A percentile compares a stretch with the other conserved stretches of the same genome.
Conservation (phyloP, 305 asterid species). For the Petunia hybrid region DNA sequence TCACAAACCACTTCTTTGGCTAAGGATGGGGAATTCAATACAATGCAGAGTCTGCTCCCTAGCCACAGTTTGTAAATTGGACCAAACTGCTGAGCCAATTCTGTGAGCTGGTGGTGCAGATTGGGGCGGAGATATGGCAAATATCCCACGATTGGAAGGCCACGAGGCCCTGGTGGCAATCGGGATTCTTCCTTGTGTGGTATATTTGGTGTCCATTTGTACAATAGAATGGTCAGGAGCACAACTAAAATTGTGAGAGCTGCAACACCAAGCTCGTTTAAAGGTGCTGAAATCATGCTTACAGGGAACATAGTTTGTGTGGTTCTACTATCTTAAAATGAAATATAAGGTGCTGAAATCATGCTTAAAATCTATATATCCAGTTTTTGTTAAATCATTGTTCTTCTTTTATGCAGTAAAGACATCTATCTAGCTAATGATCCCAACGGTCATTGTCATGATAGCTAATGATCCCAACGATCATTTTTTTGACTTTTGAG, state of each 20-base stretch:
- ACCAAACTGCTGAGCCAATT: conserved; percentile 37
- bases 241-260: not conserved
- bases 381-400: too few relatives aligned
- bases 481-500: too few relatives aligned
- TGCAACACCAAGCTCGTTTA: not conserved
- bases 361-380: too few relatives aligned
- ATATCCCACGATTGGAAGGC: conserved; percentile 57
- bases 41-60: conserved; percentile 43
- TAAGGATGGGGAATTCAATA: conserved; percentile 47
- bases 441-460: too few relatives aligned
- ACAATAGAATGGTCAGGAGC: not conserved
- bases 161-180: conserved; percentile 65
- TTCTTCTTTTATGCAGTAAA: too few relatives aligned
- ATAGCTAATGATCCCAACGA: too few relatives aligned
- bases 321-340: too few relatives aligned
- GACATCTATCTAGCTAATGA: too few relatives aligned
- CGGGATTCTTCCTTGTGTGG: not conserved
- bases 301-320: not conserved
- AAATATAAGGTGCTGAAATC: too few relatives aligned
- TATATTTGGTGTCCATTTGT: not conserved
- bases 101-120: conserved; percentile 39
- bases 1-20: conserved; percentile 46
- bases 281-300: not conserved
- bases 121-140: conserved; percentile 50
- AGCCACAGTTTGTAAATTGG: conserved; percentile 51